phyloP scores from a whole-genome alignment of 805 yeast genomes.

The Cyberlindnera misumaiensis region DNA sequence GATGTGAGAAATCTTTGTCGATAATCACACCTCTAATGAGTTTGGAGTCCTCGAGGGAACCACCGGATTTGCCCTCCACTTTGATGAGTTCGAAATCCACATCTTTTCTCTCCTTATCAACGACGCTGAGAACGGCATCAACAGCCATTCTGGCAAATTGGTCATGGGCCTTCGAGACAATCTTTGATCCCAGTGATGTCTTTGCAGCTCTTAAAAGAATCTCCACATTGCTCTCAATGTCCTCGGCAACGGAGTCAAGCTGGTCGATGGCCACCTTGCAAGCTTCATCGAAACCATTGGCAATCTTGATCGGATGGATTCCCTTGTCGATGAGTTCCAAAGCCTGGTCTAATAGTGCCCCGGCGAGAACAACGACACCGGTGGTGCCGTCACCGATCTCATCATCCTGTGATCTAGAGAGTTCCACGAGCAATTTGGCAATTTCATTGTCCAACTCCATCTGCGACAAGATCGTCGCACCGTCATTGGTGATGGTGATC shows the following conservation, averaged over 20 bases:
- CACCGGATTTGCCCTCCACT: slow-evolving; percentile 94
- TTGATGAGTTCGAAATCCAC: slow-evolving; percentile 96
- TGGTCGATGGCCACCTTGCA: slow-evolving; percentile 82
- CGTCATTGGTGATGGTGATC: slow-evolving; percentile 96
- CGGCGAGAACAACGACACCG: slow-evolving; percentile 95
- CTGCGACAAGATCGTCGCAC: slow-evolving; percentile 92
- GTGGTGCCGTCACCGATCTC: slow-evolving; percentile 99
- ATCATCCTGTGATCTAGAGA: slow-evolving; percentile 92
- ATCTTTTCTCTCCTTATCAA: slow-evolving; percentile 86
- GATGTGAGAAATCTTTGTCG: slow-evolving; percentile 96
- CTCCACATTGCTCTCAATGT: slow-evolving; percentile 35
- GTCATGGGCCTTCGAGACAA: slow-evolving; percentile 89
- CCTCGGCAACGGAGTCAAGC: slow-evolving; percentile 71
- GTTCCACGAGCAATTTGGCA: slow-evolving; percentile 90
- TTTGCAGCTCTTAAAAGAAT: slow-evolving; percentile 85
- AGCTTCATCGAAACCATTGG: slow-evolving; percentile 96
- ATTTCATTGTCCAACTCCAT: slow-evolving; percentile 96
- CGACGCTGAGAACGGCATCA: slow-evolving; percentile 88
- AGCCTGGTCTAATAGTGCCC: slow-evolving; percentile 92
- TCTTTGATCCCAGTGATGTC: slow-evolving; percentile 91
- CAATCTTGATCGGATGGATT: slow-evolving; percentile 93
- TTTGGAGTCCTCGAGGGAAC: slow-evolving; percentile 78
- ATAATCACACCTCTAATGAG: slow-evolving; percentile 87
- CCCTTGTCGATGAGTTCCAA: slow-evolving; percentile 92
- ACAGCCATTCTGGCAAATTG: slow-evolving; percentile 96